Conservation (phyloP, 2,329 filamentous ascomycete genomes). For the Pseudocercospora pini-densiflorae region DNA sequence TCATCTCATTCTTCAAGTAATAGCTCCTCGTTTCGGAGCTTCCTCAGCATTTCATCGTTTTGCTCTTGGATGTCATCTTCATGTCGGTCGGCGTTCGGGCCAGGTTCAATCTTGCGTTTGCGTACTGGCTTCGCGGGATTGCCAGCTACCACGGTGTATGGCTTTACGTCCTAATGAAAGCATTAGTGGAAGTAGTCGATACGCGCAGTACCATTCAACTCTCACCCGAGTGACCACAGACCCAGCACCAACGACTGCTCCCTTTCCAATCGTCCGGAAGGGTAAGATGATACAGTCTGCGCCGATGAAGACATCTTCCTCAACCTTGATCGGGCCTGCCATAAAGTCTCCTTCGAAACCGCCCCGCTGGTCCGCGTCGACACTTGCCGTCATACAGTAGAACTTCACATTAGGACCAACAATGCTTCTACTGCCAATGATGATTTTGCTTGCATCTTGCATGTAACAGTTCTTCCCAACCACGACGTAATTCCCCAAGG, state of each 20-base stretch:
- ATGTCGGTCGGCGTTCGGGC: slow-evolving; percentile 32
- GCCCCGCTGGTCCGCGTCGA: slow-evolving; percentile 69
- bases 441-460: slow-evolving; percentile 82
- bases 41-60: slow-evolving; percentile 32
- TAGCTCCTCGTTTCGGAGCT: slow-evolving; percentile 23
- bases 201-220: slow-evolving; percentile 16
- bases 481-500: slow-evolving; percentile 80
- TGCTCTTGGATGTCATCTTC: slow-evolving; percentile 34
- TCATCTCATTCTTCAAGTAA: slow-evolving; percentile 6
- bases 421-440: slow-evolving; percentile 74
- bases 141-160: slow-evolving; percentile 52
- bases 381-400: slow-evolving; percentile 73
- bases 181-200: neutral
- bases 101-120: slow-evolving; percentile 30
- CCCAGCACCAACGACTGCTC: slow-evolving; percentile 58
- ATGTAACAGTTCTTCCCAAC: slow-evolving; percentile 85
- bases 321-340: slow-evolving; percentile 75
- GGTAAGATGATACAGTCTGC: slow-evolving; percentile 64
- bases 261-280: slow-evolving; percentile 59
- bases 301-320: slow-evolving; percentile 71
- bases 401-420: slow-evolving; percentile 84
- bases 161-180: slow-evolving; percentile 49
- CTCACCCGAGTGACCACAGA: slow-evolving; percentile 60
- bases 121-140: slow-evolving; percentile 46
- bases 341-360: slow-evolving; percentile 74